Conservation (phyloP, 176 grass and related monocot genomes). For the Aegilops umbellulata region DNA sequence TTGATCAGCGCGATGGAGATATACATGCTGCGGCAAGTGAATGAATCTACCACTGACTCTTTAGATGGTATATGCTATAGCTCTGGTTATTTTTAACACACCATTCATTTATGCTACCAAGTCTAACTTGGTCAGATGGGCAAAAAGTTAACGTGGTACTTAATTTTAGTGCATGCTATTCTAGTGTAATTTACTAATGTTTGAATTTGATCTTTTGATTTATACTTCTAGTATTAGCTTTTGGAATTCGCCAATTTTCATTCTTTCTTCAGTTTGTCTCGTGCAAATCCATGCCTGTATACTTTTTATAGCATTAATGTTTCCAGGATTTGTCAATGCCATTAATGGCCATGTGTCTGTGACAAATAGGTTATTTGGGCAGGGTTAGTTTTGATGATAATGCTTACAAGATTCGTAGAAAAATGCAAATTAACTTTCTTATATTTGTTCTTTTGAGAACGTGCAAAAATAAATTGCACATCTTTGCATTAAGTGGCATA, state of each 20-base stretch:
- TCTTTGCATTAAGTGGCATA: neutral
- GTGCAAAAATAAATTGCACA: neutral
- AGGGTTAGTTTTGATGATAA: neutral
- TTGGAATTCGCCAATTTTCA: neutral
- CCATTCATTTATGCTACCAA: neutral
- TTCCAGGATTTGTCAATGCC: neutral
- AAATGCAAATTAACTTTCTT: neutral
- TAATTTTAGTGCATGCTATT: neutral
- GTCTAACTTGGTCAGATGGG: neutral
- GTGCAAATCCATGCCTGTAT: neutral
- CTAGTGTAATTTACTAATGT: neutral
- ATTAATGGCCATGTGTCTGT: neutral
- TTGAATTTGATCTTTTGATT: neutral
- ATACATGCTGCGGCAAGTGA: constrained; percentile 6
- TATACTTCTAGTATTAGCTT: neutral
- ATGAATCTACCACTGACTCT: constrained; percentile 8
- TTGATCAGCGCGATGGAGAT: constrained; percentile 44
- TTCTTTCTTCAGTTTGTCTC: neutral
- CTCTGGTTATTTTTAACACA: neutral
- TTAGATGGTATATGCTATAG: constrained; percentile 31
- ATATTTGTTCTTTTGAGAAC: neutral
- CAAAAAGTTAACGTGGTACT: neutral
- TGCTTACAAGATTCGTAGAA: neutral
- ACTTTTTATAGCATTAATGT: neutral
- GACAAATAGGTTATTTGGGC: neutral